Percentiles rank a stretch among this genome's conserved stretches.
These are phyloP conservation scores for Heterobasidion occidentale DNA, from an alignment of 1,284 basidiomycete genomes.

Conservation along the genomic window DNA sequence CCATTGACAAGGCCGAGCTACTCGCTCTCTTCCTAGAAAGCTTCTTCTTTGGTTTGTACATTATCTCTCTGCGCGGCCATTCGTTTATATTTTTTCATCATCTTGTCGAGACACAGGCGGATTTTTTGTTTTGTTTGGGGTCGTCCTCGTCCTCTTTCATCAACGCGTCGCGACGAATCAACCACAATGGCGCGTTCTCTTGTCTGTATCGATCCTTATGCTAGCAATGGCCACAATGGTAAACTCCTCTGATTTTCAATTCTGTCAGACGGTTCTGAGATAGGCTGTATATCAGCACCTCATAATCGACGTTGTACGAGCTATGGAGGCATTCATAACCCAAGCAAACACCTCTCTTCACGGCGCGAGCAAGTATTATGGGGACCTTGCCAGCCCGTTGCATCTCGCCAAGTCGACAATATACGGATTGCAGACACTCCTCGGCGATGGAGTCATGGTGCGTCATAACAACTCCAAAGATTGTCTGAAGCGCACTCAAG, in stretches of 20 bases:
- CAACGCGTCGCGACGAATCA: neutral
- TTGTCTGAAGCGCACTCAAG: neutral
- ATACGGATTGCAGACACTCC: neutral
- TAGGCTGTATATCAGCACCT: neutral
- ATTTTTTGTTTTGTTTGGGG: neutral
- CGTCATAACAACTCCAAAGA: neutral
- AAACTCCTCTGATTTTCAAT: neutral
- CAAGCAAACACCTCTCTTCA: neutral
- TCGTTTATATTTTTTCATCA: neutral
- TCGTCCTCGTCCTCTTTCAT: neutral
- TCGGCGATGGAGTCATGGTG: constrained; percentile 1
- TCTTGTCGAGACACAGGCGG: neutral
- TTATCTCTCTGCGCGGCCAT: neutral
- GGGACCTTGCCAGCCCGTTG: neutral
- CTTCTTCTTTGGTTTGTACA: neutral
- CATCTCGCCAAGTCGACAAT: neutral
- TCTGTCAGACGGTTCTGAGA: neutral
- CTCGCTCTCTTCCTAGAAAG: neutral
- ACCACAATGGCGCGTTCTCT: neutral
- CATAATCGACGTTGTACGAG: neutral
- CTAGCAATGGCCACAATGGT: neutral
- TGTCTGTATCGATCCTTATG: neutral
- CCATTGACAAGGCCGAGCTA: neutral
- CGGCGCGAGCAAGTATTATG: neutral
- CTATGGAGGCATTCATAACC: neutral